A percentile compares a stretch with the other conserved stretches of the same genome.
phyloP scores from a whole-genome alignment of 129 eudicot genomes.

The Rutidosis leptorrhynchoides region DNA sequence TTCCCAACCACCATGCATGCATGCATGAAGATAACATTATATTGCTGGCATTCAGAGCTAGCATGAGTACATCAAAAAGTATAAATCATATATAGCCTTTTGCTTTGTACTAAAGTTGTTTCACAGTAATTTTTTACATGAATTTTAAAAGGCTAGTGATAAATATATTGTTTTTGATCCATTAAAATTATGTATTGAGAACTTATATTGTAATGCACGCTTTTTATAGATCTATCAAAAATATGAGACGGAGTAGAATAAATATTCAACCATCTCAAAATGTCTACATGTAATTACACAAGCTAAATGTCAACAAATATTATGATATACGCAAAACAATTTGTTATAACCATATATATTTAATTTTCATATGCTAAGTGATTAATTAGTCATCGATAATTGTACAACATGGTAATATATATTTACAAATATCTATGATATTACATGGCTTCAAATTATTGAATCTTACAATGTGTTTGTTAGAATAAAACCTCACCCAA shows the following conservation, averaged over 20 bases:
- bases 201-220: no score
- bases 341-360: neutral
- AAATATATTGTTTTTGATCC: no score
- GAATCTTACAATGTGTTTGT: constrained; percentile 25
- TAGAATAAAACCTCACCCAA: constrained; percentile 25
- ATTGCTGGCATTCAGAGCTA: constrained; percentile 8
- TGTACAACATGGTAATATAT: no score
- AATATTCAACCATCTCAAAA: no score
- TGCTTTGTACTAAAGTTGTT: neutral
- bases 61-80: constrained; percentile 14
- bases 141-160: no score
- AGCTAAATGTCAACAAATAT: neutral
- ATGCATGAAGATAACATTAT: constrained; percentile 4
- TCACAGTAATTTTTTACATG: neutral
- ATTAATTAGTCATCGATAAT: neutral
- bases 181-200: no score
- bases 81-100: neutral
- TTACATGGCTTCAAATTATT: constrained; percentile 2
- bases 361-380: neutral
- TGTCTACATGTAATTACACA: neutral
- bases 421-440: no score
- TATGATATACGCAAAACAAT: neutral
- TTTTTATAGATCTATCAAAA: no score
- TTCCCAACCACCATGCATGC: constrained; percentile 33
- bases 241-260: no score